Evolutionary conservation across 306 rosid genomes (phyloP).

Genomic region (Heteromeles arbutifolia): DNA sequence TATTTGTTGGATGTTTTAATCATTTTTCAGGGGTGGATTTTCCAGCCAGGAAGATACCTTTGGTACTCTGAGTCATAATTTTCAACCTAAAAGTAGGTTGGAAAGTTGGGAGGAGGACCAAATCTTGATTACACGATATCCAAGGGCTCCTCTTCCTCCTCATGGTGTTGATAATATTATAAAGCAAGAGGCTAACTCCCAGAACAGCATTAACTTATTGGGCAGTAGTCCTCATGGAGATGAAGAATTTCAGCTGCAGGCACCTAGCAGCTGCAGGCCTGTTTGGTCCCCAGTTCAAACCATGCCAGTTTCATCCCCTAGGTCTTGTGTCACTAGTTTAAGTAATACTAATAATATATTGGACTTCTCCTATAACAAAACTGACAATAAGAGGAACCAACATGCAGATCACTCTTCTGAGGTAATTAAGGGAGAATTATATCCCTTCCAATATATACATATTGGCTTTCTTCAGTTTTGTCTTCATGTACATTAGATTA

Average conservation of each 20-base stretch:
- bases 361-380: constrained; percentile 56
- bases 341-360: constrained; percentile 31
- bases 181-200: constrained; percentile 49
- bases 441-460: not conserved
- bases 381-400: constrained; percentile 30
- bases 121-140: constrained; percentile 6
- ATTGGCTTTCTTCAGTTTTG: not conserved
- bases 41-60: constrained; percentile 52
- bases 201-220: constrained; percentile 25
- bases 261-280: not conserved
- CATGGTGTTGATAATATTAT: constrained; percentile 24
- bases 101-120: constrained; percentile 50
- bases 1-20: not conserved
- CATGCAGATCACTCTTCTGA: constrained; percentile 41
- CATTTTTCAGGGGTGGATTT: constrained; percentile 47
- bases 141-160: constrained; percentile 15
- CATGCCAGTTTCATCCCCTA: constrained; percentile 55
- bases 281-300: constrained; percentile 43
- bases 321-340: constrained; percentile 42
- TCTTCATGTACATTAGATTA: not conserved
- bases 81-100: constrained; percentile 32
- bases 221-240: constrained; percentile 19
- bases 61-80: constrained; percentile 22
- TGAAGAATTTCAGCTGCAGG: constrained; percentile 31
- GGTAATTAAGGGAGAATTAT: constrained; percentile 26